Percentiles rank a stretch among this genome's conserved stretches.
Evolutionary conservation across 1,139 yeast genomes (phyloP).

Genomic region (Candida glucosophila): DNA sequence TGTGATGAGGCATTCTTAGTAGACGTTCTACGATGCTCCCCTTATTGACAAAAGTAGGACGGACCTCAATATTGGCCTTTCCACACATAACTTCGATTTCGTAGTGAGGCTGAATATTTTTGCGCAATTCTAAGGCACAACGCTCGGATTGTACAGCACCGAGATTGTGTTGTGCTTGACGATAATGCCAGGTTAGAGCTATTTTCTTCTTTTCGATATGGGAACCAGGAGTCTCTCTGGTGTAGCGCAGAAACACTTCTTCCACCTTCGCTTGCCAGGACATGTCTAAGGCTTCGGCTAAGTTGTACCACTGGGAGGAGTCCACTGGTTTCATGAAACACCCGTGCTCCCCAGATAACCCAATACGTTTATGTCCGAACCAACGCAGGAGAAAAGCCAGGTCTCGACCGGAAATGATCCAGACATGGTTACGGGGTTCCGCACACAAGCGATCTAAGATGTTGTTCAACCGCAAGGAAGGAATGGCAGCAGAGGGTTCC

Average conservation of each 20-base stretch:
- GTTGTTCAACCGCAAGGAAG: conserved; percentile 61
- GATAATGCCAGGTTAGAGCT: conserved; percentile 96
- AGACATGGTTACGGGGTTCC: conserved; percentile 80
- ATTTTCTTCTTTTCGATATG: conserved; percentile 82
- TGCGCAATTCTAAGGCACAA: conserved; percentile 56
- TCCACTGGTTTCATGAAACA: conserved; percentile 79
- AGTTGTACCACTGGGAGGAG: conserved; percentile 63
- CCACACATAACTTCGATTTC: conserved; percentile 92
- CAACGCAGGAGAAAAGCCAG: conserved; percentile 83
- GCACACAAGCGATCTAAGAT: conserved; percentile 53
- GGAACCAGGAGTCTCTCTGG: conserved; percentile 88
- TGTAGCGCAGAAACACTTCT: conserved; percentile 62
- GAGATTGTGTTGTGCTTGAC: conserved; percentile 87
- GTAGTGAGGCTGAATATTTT: conserved; percentile 52
- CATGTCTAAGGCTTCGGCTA: conserved; percentile 82
- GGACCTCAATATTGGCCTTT: conserved; percentile 92
- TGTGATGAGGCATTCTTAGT: conserved; percentile 48
- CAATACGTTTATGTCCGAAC: conserved; percentile 68
- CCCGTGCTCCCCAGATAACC: conserved; percentile 95
- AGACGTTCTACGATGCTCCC: conserved; percentile 90
- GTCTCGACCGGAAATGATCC: conserved; percentile 97
- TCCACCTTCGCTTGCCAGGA: conserved; percentile 84
- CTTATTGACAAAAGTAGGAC: conserved; percentile 90
- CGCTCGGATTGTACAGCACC: conserved; percentile 81
- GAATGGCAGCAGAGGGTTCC: conserved; percentile 98